Evolutionary conservation across 257 asterid species (phyloP).

Genomic region (Solanum corneliomulleri): DNA sequence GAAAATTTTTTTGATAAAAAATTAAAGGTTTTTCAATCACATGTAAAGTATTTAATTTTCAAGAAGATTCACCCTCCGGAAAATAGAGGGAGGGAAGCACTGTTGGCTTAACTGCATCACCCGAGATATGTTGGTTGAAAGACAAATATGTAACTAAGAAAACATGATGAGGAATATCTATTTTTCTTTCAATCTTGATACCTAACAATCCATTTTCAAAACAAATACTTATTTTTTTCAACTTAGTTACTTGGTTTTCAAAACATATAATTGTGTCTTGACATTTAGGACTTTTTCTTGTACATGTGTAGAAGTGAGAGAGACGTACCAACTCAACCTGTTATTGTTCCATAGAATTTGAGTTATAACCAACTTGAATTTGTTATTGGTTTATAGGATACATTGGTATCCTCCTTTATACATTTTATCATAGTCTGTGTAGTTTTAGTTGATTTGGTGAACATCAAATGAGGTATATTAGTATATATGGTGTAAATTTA

Average conservation of each 20-base stretch:
- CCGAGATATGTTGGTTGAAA: neutral
- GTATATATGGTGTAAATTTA: neutral
- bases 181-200: neutral
- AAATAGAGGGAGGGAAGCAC: neutral
- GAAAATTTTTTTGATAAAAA: neutral
- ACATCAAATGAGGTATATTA: neutral
- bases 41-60: neutral
- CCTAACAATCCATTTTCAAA: neutral
- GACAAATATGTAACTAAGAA: neutral
- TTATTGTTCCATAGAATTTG: slow-evolving; percentile 6
- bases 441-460: neutral
- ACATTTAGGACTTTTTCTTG: neutral
- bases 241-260: too few relatives aligned
- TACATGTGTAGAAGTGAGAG: slow-evolving; percentile 27
- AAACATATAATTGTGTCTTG: neutral
- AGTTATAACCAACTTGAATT: neutral
- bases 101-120: neutral
- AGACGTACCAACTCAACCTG: slow-evolving; percentile 11
- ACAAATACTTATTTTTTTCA: too few relatives aligned
- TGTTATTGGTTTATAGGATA: neutral
- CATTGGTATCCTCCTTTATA: neutral
- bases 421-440: neutral
- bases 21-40: neutral
- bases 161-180: neutral
- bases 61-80: neutral